These are phyloP conservation scores for Colletotrichum musae DNA, from an alignment of 2,329 filamentous ascomycete genomes.

Conservation along the genomic window DNA sequence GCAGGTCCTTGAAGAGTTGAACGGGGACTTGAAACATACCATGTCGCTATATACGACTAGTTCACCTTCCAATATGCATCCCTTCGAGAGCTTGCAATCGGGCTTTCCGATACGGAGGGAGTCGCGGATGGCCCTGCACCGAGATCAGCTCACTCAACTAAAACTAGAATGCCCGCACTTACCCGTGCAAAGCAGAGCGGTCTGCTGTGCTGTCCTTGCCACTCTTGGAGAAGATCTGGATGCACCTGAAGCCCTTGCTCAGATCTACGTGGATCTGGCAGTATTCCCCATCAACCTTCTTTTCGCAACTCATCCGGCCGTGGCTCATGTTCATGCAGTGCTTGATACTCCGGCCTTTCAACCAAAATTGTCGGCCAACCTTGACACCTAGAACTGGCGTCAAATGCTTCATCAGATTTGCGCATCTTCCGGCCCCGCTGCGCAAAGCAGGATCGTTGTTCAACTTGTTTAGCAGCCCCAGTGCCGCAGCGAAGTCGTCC, in stretches of 20 bases:
- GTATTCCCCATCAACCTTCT: constrained; percentile 91
- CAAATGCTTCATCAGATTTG: constrained; percentile 53
- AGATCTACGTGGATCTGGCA: constrained; percentile 89
- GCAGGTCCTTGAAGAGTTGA: background rate
- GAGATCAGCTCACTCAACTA: constrained; percentile 38
- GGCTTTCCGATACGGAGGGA: constrained; percentile 74
- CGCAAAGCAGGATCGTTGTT: constrained; percentile 45
- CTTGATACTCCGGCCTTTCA: constrained; percentile 79
- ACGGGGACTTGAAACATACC: constrained; percentile 49
- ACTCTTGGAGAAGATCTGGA: constrained; percentile 93
- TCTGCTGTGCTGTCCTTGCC: constrained; percentile 90
- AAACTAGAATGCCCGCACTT: constrained; percentile 42
- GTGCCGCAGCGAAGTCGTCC: constrained; percentile 75
- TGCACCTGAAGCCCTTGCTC: constrained; percentile 63
- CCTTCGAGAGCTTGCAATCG: constrained; percentile 71
- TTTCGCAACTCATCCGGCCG: constrained; percentile 79
- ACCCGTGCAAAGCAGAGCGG: constrained; percentile 71
- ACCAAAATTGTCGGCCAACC: constrained; percentile 74
- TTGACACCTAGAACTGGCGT: constrained; percentile 73
- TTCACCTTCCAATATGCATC: constrained; percentile 88
- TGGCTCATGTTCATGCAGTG: constrained; percentile 78
- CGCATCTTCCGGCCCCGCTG: constrained; percentile 39
- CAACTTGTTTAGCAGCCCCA: constrained; percentile 64
- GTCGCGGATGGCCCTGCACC: constrained; percentile 68
- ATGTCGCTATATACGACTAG: constrained; percentile 82